Percentiles rank a stretch among this genome's conserved stretches.
Conservation (phyloP, 306 rosid genomes). For the Begonia fuchsioides region DNA sequence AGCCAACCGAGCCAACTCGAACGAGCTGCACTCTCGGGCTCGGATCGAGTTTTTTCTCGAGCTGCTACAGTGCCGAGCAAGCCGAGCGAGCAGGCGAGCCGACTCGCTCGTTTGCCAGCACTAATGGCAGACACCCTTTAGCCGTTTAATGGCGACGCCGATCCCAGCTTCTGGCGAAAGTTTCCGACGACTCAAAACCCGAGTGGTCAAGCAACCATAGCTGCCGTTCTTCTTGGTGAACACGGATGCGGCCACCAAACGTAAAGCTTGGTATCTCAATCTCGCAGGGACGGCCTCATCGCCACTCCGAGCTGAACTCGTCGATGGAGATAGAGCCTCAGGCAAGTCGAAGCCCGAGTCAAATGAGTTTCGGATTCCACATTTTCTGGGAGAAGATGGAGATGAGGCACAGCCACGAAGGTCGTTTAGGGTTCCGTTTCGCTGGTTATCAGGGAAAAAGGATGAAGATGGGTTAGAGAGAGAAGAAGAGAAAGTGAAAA, state of each 20-base stretch:
- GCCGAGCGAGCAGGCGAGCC: too few species aligned
- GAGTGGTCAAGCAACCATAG: constrained; percentile 6
- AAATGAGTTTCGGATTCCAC: too few species aligned
- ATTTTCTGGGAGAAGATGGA: too few species aligned
- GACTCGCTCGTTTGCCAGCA: too few species aligned
- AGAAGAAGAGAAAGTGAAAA: too few species aligned
- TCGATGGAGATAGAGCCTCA: constrained; percentile 48
- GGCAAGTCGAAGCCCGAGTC: constrained; percentile 60
- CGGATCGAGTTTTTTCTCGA: too few species aligned
- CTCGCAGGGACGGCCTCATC: constrained; percentile 5
- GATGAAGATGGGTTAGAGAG: not conserved
- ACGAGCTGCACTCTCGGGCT: too few species aligned
- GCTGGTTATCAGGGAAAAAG: constrained; percentile 36
- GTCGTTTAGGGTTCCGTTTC: constrained; percentile 43
- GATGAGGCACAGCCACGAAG: constrained; percentile 28
- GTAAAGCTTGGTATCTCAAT: constrained; percentile 28
- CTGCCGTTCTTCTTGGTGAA: constrained; percentile 50
- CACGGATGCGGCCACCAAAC: constrained; percentile 60
- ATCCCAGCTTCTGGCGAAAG: constrained; percentile 32
- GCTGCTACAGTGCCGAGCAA: too few species aligned
- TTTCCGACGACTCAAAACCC: constrained; percentile 31
- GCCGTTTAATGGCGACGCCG: constrained; percentile 24
- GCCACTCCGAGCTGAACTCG: constrained; percentile 50
- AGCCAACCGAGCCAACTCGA: too few species aligned
- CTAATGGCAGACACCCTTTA: constrained; percentile 69